Evolutionary conservation across 208 protist species (phyloP).

Genomic region (Angomonas desouzai): DNA sequence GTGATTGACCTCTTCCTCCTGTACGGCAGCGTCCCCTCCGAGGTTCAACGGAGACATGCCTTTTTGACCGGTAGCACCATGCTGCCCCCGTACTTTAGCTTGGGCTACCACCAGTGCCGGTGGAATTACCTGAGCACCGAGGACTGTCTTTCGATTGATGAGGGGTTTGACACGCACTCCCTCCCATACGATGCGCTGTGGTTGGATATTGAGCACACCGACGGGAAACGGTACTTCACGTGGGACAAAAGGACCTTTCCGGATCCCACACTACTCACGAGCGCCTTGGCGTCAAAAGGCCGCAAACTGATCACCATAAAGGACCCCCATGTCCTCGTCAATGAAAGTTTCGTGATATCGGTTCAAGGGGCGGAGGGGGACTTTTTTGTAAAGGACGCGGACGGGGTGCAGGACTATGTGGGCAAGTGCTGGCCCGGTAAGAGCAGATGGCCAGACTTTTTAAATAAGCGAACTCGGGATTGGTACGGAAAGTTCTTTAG

Average conservation of each 20-base stretch:
- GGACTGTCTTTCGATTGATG: slow-evolving; percentile 88
- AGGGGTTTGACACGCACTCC: slow-evolving; percentile 93
- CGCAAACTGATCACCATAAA: slow-evolving; percentile 97
- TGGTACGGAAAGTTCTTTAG: slow-evolving; percentile 93
- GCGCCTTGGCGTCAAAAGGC: slow-evolving; percentile 87
- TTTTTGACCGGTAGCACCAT: slow-evolving; percentile 90
- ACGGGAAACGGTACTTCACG: slow-evolving; percentile 98
- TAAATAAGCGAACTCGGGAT: slow-evolving; percentile 84
- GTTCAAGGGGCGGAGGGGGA: slow-evolving; percentile 55
- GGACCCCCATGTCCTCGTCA: slow-evolving; percentile 97
- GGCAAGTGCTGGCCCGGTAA: slow-evolving; percentile 97
- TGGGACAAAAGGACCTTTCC: slow-evolving; percentile 96
- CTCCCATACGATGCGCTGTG: slow-evolving; percentile 98
- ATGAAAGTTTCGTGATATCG: slow-evolving; percentile 79
- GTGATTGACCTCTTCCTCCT: slow-evolving; percentile 97
- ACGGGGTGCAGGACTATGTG: slow-evolving; percentile 77
- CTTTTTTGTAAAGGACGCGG: slow-evolving; percentile 88
- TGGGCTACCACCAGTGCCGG: slow-evolving; percentile 98
- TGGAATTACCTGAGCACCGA: slow-evolving; percentile 97
- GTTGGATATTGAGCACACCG: slow-evolving; percentile 99
- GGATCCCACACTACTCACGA: slow-evolving; percentile 86
- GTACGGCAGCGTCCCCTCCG: slow-evolving; percentile 78
- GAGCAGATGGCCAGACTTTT: slow-evolving; percentile 94
- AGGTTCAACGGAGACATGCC: slow-evolving; percentile 93
- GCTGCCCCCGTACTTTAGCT: slow-evolving; percentile 95